Evolutionary conservation across 73 alveolate genomes (phyloP).

Genomic region (Durusdinium trenchii): DNA sequence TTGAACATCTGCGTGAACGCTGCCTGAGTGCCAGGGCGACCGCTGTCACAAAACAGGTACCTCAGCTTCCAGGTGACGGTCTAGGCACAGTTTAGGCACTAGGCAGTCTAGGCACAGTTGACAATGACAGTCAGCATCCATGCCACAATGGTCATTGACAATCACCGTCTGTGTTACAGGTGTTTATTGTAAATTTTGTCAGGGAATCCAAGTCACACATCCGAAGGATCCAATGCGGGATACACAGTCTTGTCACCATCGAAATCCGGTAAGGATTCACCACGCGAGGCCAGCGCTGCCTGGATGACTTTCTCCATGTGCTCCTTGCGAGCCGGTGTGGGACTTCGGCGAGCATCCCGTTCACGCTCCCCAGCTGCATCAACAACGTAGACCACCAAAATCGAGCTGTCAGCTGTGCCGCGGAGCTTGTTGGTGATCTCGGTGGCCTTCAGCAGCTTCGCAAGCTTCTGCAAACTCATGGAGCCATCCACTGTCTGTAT

Average conservation of each 20-base stretch:
- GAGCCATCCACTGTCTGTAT: not conserved
- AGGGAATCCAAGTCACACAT: not conserved
- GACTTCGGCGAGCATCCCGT: not conserved
- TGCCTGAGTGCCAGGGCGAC: not conserved
- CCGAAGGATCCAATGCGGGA: not conserved
- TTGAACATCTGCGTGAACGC: not conserved
- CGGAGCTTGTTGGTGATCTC: not conserved
- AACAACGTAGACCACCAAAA: not conserved
- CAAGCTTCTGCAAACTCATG: not conserved
- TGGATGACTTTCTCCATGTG: not conserved
- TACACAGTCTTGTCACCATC: not conserved
- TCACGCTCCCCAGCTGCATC: conserved; percentile 2
- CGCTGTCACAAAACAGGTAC: conserved; percentile 1
- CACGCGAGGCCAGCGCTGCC: not conserved
- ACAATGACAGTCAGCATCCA: not conserved
- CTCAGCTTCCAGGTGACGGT: not conserved
- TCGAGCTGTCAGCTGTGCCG: not conserved
- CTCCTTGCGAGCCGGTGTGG: not conserved
- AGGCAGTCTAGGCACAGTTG: not conserved
- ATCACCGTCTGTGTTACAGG: not conserved
- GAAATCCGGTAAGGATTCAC: not conserved
- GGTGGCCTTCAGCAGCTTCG: not conserved
- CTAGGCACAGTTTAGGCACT: too few species aligned
- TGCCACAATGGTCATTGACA: too few species aligned
- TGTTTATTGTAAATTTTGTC: not conserved